Conservation (phyloP, 306 rosid species). For the Senna tora region DNA sequence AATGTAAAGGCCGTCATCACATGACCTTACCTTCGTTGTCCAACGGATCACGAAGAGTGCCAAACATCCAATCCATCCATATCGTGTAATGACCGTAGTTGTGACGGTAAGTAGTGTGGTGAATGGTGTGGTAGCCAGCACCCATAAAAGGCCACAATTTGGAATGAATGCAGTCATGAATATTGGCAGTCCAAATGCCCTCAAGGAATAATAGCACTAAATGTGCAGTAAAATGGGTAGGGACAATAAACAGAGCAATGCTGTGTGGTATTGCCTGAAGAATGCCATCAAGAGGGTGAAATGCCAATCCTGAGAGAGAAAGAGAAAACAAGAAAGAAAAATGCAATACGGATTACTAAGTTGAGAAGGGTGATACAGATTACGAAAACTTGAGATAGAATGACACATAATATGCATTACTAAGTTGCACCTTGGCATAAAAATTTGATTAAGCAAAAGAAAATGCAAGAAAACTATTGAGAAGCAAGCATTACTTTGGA, state of each 20-base stretch:
- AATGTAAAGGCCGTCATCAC: constrained; percentile 37
- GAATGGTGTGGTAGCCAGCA: constrained; percentile 96
- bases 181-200: constrained; percentile 86
- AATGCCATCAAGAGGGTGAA: constrained; percentile 93
- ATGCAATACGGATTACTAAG: no score
- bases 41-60: constrained; percentile 78
- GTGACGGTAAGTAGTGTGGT: constrained; percentile 90
- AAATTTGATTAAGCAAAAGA: background rate
- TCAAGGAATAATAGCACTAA: constrained; percentile 65
- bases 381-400: background rate
- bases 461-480: background rate
- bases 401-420: background rate
- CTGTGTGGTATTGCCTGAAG: constrained; percentile 86
- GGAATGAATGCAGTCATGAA: constrained; percentile 86
- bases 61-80: constrained; percentile 98
- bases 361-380: background rate
- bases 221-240: constrained; percentile 78
- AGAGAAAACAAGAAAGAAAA: background rate
- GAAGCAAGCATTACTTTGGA: background rate
- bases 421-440: background rate
- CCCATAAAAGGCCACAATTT: constrained; percentile 95
- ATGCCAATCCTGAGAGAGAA: constrained; percentile 84
- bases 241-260: constrained; percentile 65
- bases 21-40: constrained; percentile 55
- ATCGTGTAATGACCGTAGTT: constrained; percentile 91